Conservation (phyloP, 129 eudicot genomes). For the Pseudognaphalium luteoalbum region DNA sequence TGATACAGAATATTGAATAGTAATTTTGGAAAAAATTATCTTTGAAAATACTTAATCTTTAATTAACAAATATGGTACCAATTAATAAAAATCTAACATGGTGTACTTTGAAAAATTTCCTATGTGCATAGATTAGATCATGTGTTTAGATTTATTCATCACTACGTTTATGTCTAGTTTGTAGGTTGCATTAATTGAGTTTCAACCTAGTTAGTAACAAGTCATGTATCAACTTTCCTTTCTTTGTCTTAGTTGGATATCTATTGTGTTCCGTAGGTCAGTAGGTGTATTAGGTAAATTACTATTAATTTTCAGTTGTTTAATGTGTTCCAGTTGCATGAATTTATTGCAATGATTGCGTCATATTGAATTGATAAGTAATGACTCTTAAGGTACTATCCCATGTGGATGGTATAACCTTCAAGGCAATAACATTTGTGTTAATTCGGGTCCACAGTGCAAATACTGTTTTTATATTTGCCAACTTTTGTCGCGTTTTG, state of each 20-base stretch:
- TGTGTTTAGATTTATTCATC: neutral
- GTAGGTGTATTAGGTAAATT: too few species aligned
- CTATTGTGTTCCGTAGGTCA: too few species aligned
- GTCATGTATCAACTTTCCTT: neutral
- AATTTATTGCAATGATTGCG: neutral
- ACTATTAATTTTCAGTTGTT: too few species aligned
- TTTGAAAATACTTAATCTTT: neutral
- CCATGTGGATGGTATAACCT: neutral
- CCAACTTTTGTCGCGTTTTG: neutral
- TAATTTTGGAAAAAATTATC: too few species aligned
- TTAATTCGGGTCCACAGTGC: conserved; percentile 1
- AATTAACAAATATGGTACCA: neutral
- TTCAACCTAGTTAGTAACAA: too few species aligned
- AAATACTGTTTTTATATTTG: neutral
- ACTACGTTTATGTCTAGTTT: neutral
- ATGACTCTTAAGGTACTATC: neutral
- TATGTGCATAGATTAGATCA: conserved; percentile 9
- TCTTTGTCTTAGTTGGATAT: neutral
- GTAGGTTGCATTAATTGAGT: neutral
- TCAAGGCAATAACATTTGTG: neutral
- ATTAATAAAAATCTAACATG: neutral
- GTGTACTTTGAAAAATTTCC: neutral
- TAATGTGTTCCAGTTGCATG: too few species aligned
- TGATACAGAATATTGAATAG: neutral
- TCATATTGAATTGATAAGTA: neutral